phyloP scores from a whole-genome alignment of 78 protist genomes.

The Cavenderia fasciculata region DNA sequence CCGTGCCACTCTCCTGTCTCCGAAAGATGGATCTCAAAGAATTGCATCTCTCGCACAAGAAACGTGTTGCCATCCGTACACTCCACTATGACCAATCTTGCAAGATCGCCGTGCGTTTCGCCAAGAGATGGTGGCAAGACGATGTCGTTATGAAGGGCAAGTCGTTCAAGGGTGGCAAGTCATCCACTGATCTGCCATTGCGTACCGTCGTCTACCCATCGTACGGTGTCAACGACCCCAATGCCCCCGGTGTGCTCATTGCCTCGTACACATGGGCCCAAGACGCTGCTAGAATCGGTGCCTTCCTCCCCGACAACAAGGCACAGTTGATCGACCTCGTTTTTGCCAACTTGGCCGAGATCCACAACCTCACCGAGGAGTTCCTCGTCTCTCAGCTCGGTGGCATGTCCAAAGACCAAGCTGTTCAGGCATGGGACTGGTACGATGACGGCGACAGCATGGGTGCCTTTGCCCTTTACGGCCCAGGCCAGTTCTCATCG shows the following conservation, averaged over 20 bases:
- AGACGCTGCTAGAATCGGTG: neutral
- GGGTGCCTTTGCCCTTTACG: slow-evolving; percentile 30
- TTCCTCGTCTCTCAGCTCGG: neutral
- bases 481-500: slow-evolving; percentile 12
- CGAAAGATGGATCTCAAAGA: slow-evolving; percentile 5
- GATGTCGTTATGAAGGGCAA: slow-evolving; percentile 20
- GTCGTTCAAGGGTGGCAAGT: slow-evolving; percentile 21
- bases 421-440: slow-evolving; percentile 23
- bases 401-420: too few species aligned
- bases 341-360: neutral
- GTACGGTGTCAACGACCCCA: slow-evolving; percentile 1
- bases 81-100: neutral
- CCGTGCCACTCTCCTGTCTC: slow-evolving; percentile 5
- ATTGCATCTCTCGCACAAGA: neutral
- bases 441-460: slow-evolving; percentile 1
- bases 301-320: neutral
- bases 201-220: slow-evolving; percentile 48
- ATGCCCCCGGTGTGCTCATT: neutral
- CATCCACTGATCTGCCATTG: slow-evolving; percentile 31
- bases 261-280: slow-evolving; percentile 15
- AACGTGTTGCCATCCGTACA: neutral
- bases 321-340: neutral
- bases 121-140: slow-evolving; percentile 55
- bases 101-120: slow-evolving; percentile 9
- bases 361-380: neutral